Evolutionary conservation across 2,329 filamentous ascomycete species (phyloP).

Genomic region (Tolypocladium amazonense): DNA sequence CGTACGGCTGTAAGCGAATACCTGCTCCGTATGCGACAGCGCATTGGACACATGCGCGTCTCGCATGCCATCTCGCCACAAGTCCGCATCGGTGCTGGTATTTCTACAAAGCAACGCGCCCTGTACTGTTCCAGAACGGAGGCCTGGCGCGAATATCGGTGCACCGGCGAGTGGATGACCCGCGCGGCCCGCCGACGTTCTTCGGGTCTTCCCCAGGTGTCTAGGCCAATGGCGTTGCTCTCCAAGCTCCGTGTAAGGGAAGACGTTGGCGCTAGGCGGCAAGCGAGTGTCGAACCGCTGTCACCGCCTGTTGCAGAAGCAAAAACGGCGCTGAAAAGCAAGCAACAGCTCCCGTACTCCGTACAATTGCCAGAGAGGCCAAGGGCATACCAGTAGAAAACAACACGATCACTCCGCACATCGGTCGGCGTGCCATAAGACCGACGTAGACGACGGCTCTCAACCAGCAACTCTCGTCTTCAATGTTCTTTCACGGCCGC

Average conservation of each 20-base stretch:
- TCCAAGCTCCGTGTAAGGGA: background rate
- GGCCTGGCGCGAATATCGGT: background rate
- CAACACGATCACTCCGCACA: no score
- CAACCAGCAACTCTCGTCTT: background rate
- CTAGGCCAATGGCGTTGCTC: background rate
- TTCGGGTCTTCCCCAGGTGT: background rate
- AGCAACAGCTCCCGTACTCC: background rate
- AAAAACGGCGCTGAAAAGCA: background rate
- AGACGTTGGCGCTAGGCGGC: background rate
- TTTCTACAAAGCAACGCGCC: no score
- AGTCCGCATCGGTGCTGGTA: no score
- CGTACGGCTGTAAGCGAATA: background rate
- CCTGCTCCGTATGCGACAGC: no score
- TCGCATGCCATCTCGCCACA: background rate
- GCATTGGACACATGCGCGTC: no score
- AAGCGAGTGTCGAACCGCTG: background rate
- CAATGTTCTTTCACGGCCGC: background rate
- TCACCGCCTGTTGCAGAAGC: background rate
- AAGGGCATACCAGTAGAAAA: no score
- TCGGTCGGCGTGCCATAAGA: background rate
- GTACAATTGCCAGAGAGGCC: no score
- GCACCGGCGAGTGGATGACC: background rate
- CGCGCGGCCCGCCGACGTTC: background rate
- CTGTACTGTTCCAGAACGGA: no score
- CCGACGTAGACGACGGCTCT: no score